Evolutionary conservation across 2,329 filamentous ascomycete genomes (phyloP).

Genomic region (Cercospora zeae-maydis): DNA sequence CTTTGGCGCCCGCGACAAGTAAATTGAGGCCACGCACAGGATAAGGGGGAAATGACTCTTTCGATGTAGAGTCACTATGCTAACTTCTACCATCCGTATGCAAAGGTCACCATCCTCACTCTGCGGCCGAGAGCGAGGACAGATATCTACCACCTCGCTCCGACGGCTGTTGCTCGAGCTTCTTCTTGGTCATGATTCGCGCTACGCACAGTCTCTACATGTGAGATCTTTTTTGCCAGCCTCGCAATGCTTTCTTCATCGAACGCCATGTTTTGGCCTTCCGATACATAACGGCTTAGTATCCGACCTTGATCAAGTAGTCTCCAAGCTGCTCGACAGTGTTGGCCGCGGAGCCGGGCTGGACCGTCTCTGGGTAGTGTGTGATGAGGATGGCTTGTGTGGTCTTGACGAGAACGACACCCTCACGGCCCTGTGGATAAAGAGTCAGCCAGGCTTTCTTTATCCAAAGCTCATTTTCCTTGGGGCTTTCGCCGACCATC

Average conservation of each 20-base stretch:
- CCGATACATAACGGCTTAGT: conserved; percentile 48
- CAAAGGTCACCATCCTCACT: background rate
- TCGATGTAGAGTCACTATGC: background rate
- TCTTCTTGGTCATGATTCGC: background rate
- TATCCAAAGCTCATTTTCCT: background rate
- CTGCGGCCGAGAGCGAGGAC: background rate
- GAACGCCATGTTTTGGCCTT: background rate
- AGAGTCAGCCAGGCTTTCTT: background rate
- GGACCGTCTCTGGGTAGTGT: conserved; percentile 72
- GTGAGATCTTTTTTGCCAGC: background rate
- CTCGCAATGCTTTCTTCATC: background rate
- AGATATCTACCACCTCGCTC: background rate
- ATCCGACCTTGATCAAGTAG: conserved; percentile 75
- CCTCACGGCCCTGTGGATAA: conserved; percentile 65
- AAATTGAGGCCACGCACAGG: too few species aligned
- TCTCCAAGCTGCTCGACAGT: conserved; percentile 81
- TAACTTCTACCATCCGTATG: background rate
- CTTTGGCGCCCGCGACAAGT: too few species aligned
- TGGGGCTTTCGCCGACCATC: background rate
- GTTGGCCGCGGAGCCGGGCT: conserved; percentile 71
- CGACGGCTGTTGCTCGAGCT: background rate
- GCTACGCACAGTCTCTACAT: background rate
- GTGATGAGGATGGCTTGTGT: conserved; percentile 82
- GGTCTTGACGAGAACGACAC: conserved; percentile 80
- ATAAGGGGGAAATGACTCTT: background rate